Evolutionary conservation across 306 rosid genomes (phyloP).

Genomic region (Vachellia collinsii): DNA sequence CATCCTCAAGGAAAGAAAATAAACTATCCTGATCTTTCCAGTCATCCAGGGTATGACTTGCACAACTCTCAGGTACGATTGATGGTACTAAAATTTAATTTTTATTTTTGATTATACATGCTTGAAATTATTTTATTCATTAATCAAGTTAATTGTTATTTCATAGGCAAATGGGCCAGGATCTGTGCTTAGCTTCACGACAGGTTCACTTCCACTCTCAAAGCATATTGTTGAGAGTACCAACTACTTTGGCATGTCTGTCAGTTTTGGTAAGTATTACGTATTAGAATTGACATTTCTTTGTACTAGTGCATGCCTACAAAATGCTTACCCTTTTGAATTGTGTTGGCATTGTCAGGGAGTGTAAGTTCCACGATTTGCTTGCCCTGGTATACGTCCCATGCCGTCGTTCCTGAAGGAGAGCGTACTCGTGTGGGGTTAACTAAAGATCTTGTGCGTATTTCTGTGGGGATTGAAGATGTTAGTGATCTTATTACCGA

Average conservation of each 20-base stretch:
- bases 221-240: slow-evolving; percentile 87
- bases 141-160: no score
- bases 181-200: slow-evolving; percentile 76
- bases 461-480: no score
- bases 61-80: slow-evolving; percentile 81
- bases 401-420: no score
- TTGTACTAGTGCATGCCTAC: no score
- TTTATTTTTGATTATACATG: not conserved
- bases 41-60: slow-evolving; percentile 72
- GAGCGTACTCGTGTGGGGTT: no score
- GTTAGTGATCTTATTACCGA: no score
- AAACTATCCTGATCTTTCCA: slow-evolving; percentile 72
- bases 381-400: no score
- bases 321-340: not conserved
- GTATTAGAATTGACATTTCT: no score
- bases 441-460: no score
- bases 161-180: not conserved
- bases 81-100: slow-evolving; percentile 11
- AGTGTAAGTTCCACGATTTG: no score
- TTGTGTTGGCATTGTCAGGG: no score
- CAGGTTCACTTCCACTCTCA: slow-evolving; percentile 80
- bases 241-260: slow-evolving; percentile 85
- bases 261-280: slow-evolving; percentile 76
- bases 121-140: not conserved
- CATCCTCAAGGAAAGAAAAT: slow-evolving; percentile 80